These are phyloP conservation scores for Diutina scorzettiae DNA, from an alignment of 1,139 yeast genomes.

Conservation along the genomic window DNA sequence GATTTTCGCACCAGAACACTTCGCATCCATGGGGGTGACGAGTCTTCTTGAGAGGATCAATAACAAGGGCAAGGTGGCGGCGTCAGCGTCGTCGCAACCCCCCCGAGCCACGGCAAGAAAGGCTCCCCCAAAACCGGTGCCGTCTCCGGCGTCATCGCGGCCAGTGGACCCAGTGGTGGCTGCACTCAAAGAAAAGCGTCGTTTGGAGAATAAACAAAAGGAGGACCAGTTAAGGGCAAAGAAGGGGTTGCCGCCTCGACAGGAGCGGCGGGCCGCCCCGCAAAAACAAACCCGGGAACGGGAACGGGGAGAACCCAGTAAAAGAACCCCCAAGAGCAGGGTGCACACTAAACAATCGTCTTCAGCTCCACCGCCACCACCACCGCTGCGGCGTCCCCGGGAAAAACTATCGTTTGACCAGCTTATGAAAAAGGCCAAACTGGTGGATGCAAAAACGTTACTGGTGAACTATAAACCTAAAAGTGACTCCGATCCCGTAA, in stretches of 20 bases:
- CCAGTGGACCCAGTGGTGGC: constrained; percentile 43
- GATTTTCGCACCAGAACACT: too few species aligned
- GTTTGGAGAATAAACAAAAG: constrained; percentile 39
- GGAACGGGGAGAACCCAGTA: too few species aligned
- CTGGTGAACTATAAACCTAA: constrained; percentile 13
- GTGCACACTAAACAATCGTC: constrained; percentile 7
- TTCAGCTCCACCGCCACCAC: constrained; percentile 7
- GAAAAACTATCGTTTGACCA: constrained; percentile 49
- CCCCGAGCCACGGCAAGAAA: not conserved
- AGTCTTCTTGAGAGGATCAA: not conserved
- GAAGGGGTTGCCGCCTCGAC: constrained; percentile 24
- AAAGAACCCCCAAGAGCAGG: too few species aligned
- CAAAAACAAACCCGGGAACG: too few species aligned
- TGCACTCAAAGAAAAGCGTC: constrained; percentile 51
- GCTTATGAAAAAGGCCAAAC: constrained; percentile 61
- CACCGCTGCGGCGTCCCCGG: constrained; percentile 8
- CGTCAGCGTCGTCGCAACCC: not conserved
- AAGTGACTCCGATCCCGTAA: not conserved
- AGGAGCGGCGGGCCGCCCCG: too few species aligned
- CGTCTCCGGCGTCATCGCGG: constrained; percentile 6
- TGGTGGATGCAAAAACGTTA: constrained; percentile 32
- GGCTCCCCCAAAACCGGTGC: not conserved
- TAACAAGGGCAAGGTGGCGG: constrained; percentile 6
- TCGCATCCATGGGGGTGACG: constrained; percentile 2
- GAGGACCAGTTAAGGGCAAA: constrained; percentile 21